phyloP scores from a whole-genome alignment of 345 rosid species.

The Aquilaria yunnanensis region DNA sequence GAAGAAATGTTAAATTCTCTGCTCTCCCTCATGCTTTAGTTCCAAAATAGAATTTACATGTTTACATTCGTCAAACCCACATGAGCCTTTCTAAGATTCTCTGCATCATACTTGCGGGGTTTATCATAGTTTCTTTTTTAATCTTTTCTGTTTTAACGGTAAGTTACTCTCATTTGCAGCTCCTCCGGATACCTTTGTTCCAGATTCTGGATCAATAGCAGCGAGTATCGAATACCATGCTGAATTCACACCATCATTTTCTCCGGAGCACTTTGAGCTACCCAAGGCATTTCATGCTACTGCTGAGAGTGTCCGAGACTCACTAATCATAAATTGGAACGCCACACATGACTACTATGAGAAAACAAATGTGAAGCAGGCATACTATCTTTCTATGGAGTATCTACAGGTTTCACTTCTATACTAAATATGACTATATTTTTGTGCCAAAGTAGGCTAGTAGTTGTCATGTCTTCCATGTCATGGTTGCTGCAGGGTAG shows the following conservation, averaged over 20 bases:
- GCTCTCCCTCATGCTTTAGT: too few relatives aligned
- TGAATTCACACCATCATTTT: conserved; percentile 61
- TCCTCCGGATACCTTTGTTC: conserved; percentile 22
- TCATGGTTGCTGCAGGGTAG: conserved; percentile 45
- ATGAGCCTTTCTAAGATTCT: too few relatives aligned
- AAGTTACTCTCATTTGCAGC: conserved; percentile 22
- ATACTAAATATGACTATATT: too few relatives aligned
- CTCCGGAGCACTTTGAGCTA: conserved; percentile 59
- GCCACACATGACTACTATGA: conserved; percentile 56
- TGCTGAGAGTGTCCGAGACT: conserved; percentile 66
- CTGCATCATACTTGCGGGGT: too few relatives aligned
- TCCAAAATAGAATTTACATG: too few relatives aligned
- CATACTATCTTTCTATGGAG: conserved; percentile 77
- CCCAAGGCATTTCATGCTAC: conserved; percentile 69
- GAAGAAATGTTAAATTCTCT: too few relatives aligned
- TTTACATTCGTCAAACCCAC: too few relatives aligned
- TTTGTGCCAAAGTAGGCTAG: too few relatives aligned
- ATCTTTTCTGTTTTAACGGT: neutral
- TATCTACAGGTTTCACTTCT: conserved; percentile 55
- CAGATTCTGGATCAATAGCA: conserved; percentile 42
- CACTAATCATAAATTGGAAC: conserved; percentile 64
- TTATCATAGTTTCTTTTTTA: too few relatives aligned
- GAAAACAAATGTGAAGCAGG: conserved; percentile 57
- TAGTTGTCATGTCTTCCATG: too few relatives aligned
- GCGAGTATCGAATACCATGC: conserved; percentile 64